Evolutionary conservation across 805 yeast genomes (phyloP).

Genomic region (Cyberlindnera xishuangbannaensis): DNA sequence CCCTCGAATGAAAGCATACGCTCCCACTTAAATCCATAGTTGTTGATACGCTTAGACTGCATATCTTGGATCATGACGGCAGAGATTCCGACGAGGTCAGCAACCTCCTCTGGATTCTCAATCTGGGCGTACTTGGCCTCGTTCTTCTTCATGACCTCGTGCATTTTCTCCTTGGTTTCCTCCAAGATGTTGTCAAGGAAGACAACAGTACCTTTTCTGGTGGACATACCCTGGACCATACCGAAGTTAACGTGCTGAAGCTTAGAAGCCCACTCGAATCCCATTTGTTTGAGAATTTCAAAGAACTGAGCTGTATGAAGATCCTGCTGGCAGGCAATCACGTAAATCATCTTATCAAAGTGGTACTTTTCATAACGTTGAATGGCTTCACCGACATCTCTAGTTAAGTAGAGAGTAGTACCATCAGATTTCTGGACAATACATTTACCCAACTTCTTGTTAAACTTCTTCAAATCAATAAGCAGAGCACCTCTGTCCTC

Average conservation of each 20-base stretch:
- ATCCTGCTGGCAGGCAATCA: constrained; percentile 95
- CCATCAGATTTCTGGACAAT: constrained; percentile 94
- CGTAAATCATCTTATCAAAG: constrained; percentile 95
- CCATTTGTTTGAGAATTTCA: constrained; percentile 88
- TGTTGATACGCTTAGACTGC: constrained; percentile 95
- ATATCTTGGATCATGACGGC: constrained; percentile 99
- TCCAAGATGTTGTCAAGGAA: constrained; percentile 90
- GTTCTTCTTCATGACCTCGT: constrained; percentile 91
- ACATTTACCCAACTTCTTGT: constrained; percentile 90
- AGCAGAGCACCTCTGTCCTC: constrained; percentile 90
- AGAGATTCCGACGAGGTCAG: constrained; percentile 92
- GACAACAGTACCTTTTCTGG: constrained; percentile 98
- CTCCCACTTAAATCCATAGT: constrained; percentile 95
- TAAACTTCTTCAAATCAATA: constrained; percentile 77
- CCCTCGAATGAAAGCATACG: constrained; percentile 98
- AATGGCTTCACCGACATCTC: constrained; percentile 96
- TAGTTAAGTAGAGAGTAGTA: constrained; percentile 85
- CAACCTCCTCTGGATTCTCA: constrained; percentile 89
- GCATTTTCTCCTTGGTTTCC: constrained; percentile 91
- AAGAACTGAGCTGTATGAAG: constrained; percentile 90
- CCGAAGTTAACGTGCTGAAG: constrained; percentile 90
- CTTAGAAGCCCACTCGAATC: constrained; percentile 76
- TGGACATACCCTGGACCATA: constrained; percentile 97
- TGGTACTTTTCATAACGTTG: constrained; percentile 78
- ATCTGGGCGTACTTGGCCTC: constrained; percentile 88